Percentiles rank a stretch among this genome's conserved stretches.
Conservation (phyloP, 2,329 filamentous ascomycete genomes). For the Fusarium sp. region DNA sequence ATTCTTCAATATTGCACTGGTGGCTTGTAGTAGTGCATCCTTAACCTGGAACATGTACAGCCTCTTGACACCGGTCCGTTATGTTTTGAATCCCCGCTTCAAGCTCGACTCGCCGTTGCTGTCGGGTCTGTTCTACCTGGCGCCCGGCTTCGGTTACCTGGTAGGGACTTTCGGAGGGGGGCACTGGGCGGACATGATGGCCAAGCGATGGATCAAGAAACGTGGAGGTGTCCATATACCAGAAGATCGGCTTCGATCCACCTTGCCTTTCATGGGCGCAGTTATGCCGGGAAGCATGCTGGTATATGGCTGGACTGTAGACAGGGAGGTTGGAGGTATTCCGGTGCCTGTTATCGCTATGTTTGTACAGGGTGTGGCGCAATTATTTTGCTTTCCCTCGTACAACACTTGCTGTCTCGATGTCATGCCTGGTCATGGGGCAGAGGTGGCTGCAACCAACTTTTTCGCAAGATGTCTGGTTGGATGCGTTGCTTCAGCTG, state of each 20-base stretch:
- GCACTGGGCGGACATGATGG: constrained; percentile 72
- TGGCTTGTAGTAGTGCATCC: constrained; percentile 64
- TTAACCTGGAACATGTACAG: constrained; percentile 78
- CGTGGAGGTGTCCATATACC: constrained; percentile 68
- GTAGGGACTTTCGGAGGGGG: constrained; percentile 77
- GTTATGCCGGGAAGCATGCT: constrained; percentile 71
- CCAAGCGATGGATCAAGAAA: constrained; percentile 70
- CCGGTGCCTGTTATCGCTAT: constrained; percentile 74
- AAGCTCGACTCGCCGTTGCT: constrained; percentile 71
- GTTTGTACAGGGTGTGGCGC: constrained; percentile 78
- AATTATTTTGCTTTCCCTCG: constrained; percentile 79
- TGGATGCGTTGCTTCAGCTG: constrained; percentile 74
- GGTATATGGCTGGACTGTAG: constrained; percentile 65
- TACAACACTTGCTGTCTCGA: constrained; percentile 85
- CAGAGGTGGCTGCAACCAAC: constrained; percentile 82
- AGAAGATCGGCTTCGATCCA: constrained; percentile 73
- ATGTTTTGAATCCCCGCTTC: constrained; percentile 79
- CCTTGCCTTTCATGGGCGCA: constrained; percentile 64
- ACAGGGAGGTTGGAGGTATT: constrained; percentile 61
- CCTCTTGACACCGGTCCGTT: constrained; percentile 72
- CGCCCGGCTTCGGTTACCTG: constrained; percentile 76
- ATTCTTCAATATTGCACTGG: constrained; percentile 74
- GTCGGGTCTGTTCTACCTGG: constrained; percentile 77
- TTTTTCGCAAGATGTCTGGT: constrained; percentile 82
- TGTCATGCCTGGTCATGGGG: constrained; percentile 74